Base-by-base conservation (phyloP, 352 stramenopile species). In the Phytopythium delawarense region DNA sequence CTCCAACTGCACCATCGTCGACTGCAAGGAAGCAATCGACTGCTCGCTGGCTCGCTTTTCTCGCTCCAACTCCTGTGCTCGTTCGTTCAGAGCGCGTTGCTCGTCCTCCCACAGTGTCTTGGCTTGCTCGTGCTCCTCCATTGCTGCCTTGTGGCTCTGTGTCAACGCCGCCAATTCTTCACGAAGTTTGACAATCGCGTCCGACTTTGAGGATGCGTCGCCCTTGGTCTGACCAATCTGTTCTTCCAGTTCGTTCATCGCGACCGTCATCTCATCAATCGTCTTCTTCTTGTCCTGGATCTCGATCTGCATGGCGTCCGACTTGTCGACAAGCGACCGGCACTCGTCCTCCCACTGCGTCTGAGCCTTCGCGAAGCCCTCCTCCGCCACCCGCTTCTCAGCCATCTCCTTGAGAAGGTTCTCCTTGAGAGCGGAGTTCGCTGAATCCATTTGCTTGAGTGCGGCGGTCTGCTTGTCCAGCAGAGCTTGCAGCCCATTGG, bases 401-500 rank as follows among this genome's bases (percentile, higher is more conserved):
- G 63, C 49, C 40, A 76, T 62, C n/a, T 78, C 50, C 18, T 56
- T 65, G 56, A 66, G 63, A 21, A 80, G 25, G 57, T 75, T 63
- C 28, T 54, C 48, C 48, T 39, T 54, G 6, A 54, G 48, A 21
- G 18, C 25, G 1, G 48, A 25, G 48, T 54, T 54, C 15, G 48
- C 48, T 7, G 28, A 23, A 15, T 21, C 16, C 8, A 54, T 3
- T 11, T 54, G 23, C 28, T 23, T 15, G 48, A 54, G 21, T 1
- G 28, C 8, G 25, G 7, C 37, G 15, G 4, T 15, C 6, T 54
- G 48, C 25, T 54, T 9, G 28, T 39, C 18, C 28, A 54, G 48
- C n/a, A 13, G 15, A 4, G 16, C 48, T 23, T 37, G 48, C 15
- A 54, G 15, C 28, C 23, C 28, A 15, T 13, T 32, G 48, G 25